Conservation (phyloP, 2,329 filamentous ascomycete species). For the Fusarium bactridioides region DNA sequence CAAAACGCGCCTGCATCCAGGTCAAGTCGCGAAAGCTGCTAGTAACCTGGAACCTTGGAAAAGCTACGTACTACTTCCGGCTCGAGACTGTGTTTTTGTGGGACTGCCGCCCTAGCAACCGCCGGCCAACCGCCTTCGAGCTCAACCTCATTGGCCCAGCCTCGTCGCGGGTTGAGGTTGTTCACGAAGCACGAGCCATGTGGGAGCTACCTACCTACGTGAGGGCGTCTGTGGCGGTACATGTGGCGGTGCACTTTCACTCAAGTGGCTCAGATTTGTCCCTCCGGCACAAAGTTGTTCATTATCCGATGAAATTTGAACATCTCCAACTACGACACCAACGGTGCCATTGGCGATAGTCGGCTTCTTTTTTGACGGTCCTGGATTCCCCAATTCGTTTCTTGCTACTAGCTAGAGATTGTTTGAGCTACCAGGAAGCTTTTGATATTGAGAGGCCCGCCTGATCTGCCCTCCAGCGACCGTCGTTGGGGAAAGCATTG, state of each 20-base stretch:
- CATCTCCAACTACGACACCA: conserved; percentile 24
- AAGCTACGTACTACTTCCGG: conserved; percentile 24
- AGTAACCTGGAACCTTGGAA: conserved; percentile 12
- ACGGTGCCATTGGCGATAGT: conserved; percentile 27
- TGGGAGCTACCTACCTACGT: conserved; percentile 5
- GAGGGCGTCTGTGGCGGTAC: not conserved
- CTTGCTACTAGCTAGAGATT: conserved; percentile 8
- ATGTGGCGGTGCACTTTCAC: conserved; percentile 31
- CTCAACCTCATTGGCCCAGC: conserved; percentile 52
- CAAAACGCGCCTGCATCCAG: conserved; percentile 36
- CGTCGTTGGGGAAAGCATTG: conserved; percentile 18
- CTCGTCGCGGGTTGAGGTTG: conserved; percentile 24
- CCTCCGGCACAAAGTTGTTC: conserved; percentile 39
- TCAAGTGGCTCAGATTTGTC: conserved; percentile 1
- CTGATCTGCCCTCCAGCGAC: conserved; percentile 5
- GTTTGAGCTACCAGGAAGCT: conserved; percentile 4
- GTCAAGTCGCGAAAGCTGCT: conserved; percentile 20
- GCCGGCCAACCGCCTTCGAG: conserved; percentile 58
- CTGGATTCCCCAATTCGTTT: conserved; percentile 10
- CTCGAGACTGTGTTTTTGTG: conserved; percentile 18
- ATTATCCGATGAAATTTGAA: conserved; percentile 43
- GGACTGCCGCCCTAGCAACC: conserved; percentile 48
- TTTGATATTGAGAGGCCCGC: conserved; percentile 15
- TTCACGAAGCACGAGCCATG: conserved; percentile 32
- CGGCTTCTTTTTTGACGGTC: conserved; percentile 25